phyloP scores from a whole-genome alignment of 257 asterid genomes.

The Echium plantagineum region DNA sequence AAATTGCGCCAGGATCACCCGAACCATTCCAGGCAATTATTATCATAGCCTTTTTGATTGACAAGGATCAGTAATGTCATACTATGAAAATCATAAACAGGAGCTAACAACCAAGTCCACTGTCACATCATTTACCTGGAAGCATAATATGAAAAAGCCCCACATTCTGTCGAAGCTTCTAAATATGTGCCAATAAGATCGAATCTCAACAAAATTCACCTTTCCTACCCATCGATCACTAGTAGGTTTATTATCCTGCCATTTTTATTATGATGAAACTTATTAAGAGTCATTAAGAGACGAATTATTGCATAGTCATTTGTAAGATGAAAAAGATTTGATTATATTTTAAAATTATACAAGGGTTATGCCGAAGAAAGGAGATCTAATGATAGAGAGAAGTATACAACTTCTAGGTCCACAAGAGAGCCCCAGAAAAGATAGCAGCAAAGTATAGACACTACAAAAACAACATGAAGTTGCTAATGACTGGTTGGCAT shows the following conservation, averaged over 20 bases:
- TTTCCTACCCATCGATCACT: conserved; percentile 93
- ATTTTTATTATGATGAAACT: neutral
- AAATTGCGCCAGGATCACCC: conserved; percentile 55
- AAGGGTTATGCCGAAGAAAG: neutral
- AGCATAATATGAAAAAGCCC: conserved; percentile 90
- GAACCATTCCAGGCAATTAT: conserved; percentile 92
- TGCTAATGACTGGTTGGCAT: too few species aligned
- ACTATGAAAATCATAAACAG: conserved; percentile 17
- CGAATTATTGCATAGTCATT: neutral
- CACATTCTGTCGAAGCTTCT: conserved; percentile 99
- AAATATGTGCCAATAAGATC: conserved; percentile 89
- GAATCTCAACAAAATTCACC: conserved; percentile 95
- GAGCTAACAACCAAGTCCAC: conserved; percentile 6
- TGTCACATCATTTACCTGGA: conserved; percentile 51
- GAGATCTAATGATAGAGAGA: neutral
- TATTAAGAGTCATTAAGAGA: neutral
- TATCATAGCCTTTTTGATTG: conserved; percentile 67
- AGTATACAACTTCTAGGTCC: neutral
- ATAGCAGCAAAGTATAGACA: neutral
- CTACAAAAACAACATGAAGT: too few species aligned
- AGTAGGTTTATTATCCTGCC: conserved; percentile 45
- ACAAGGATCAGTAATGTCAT: conserved; percentile 11
- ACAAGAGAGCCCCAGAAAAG: neutral
- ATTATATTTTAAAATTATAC: too few species aligned
- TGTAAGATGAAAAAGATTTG: neutral